Evolutionary conservation across 2,329 filamentous ascomycete genomes (phyloP).

Genomic region (Penicillium sclerotigenum): DNA sequence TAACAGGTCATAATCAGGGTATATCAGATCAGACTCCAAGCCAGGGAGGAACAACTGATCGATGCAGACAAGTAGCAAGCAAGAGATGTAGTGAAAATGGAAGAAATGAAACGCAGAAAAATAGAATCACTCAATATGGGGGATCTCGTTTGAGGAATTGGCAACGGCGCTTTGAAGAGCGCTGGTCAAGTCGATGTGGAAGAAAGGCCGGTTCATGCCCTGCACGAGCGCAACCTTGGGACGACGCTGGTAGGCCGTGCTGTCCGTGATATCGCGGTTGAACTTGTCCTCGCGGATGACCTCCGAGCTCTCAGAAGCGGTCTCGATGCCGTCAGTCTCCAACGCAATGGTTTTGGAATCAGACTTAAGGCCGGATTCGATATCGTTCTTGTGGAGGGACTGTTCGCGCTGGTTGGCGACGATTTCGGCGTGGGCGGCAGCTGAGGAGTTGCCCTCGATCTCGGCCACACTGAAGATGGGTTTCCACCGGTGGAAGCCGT

Average conservation of each 20-base stretch:
- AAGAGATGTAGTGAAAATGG: not conserved
- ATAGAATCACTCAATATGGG: slow-evolving; percentile 1
- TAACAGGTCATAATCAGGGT: slow-evolving; percentile 23
- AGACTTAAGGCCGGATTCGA: slow-evolving; percentile 33
- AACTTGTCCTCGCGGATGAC: slow-evolving; percentile 37
- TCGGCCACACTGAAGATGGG: slow-evolving; percentile 95
- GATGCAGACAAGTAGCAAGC: slow-evolving; percentile 12
- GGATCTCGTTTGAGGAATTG: slow-evolving; percentile 58
- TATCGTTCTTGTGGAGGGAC: slow-evolving; percentile 21
- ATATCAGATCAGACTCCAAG: slow-evolving; percentile 21
- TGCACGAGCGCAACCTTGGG: slow-evolving; percentile 65
- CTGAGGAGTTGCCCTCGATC: slow-evolving; percentile 68
- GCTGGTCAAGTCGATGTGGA: slow-evolving; percentile 88
- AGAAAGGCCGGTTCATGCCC: slow-evolving; percentile 84
- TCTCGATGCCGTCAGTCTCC: slow-evolving; percentile 32
- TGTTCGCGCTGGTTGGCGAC: slow-evolving; percentile 56
- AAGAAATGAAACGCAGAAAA: not conserved
- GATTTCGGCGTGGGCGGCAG: slow-evolving; percentile 65
- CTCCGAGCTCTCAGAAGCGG: slow-evolving; percentile 28
- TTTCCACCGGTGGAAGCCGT: slow-evolving; percentile 70
- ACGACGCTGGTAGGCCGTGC: slow-evolving; percentile 45
- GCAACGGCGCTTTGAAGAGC: slow-evolving; percentile 83
- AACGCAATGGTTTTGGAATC: slow-evolving; percentile 31
- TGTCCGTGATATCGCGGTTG: slow-evolving; percentile 47
- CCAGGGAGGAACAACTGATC: slow-evolving; percentile 18